Evolutionary conservation across 2,329 filamentous ascomycete species (phyloP), one percentile per base, ranked within the genome.

Genomic region (Phaeophleospora eucalypticola): DNA sequence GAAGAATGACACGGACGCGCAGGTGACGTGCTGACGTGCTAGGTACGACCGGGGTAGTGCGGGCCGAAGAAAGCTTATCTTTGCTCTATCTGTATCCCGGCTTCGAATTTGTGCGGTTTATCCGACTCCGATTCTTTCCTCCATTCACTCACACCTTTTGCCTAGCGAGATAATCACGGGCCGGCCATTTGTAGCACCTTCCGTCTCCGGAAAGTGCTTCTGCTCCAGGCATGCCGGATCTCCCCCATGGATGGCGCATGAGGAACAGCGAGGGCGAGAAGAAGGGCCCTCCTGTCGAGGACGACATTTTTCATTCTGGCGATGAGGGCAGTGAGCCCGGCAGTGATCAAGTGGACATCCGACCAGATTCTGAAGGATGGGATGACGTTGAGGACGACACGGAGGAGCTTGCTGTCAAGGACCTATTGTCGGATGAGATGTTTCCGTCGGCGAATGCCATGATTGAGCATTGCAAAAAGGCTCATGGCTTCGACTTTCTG

Each of bases 301-400:
- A 52, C 42, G 53, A 59, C 24, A 51, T 53, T 33, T 46, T 40
- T 20, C 47, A 54, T 32, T 57, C 51, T 33, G 56, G 51, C 12
- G 48, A 46, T 10, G 53, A 56, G 12, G 51, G 55, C n/a, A 46
- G 43, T n/a, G 47, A 49, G 14, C 42, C 41, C 15, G 39, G 42
- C 27, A 46, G 34, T 29, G 48, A 57, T 14, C 51, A 54, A 15
- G 45, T 61, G 37, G 55, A 61, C 36, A 49, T 64, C 35, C 52
- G 58, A 17, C 61, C 63, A 15, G 65, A 68, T 36, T 65, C 63
- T 20, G 66, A 68, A 19, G 70, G 68, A 34, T 74, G 71, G 71
- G 68, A 73, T 52, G 71, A 74, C 55, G 61, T 66, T 12, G 68
- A 72, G 49, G 65, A 67, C 15, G 67, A 70, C 27, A 64, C 63